Conservation (phyloP, 192 early-diverging fungal species). For the Haplosporangium gracile region DNA sequence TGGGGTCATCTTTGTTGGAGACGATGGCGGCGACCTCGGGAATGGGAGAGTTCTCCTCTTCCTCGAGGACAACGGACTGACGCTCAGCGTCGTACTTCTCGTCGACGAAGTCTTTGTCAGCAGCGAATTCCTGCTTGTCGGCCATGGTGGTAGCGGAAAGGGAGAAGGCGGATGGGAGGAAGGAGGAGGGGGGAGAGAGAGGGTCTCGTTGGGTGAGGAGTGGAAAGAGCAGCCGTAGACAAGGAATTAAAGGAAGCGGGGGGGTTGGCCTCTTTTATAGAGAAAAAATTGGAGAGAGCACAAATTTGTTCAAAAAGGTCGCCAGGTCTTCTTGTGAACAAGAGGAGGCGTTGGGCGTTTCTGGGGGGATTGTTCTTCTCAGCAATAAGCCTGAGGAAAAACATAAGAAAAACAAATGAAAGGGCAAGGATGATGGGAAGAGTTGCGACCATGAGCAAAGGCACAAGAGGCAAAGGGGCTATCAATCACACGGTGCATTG, state of each 20-base stretch:
- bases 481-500: not conserved
- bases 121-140: slow-evolving; percentile 24
- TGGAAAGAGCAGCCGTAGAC: slow-evolving; percentile 6
- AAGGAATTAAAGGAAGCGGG: not conserved
- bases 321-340: not conserved
- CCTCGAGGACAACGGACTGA: slow-evolving; percentile 42
- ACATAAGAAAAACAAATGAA: not conserved
- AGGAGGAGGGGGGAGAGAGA: not conserved
- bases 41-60: slow-evolving; percentile 64
- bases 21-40: slow-evolving; percentile 62
- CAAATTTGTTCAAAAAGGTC: not conserved
- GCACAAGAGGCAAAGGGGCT: not conserved
- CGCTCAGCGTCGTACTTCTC: slow-evolving; percentile 37
- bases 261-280: slow-evolving; percentile 11
- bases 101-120: slow-evolving; percentile 42
- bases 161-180: not conserved
- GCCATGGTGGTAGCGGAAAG: slow-evolving; percentile 2
- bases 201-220: slow-evolving; percentile 15
- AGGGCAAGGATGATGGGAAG: not conserved
- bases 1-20: slow-evolving; percentile 66
- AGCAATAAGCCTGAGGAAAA: not conserved
- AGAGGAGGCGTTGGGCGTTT: no score
- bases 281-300: not conserved
- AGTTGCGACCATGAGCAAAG: not conserved
- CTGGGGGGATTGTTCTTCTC: slow-evolving; percentile 1